Base-by-base conservation (phyloP, 345 rosid species). In the Citrus unshiu region DNA sequence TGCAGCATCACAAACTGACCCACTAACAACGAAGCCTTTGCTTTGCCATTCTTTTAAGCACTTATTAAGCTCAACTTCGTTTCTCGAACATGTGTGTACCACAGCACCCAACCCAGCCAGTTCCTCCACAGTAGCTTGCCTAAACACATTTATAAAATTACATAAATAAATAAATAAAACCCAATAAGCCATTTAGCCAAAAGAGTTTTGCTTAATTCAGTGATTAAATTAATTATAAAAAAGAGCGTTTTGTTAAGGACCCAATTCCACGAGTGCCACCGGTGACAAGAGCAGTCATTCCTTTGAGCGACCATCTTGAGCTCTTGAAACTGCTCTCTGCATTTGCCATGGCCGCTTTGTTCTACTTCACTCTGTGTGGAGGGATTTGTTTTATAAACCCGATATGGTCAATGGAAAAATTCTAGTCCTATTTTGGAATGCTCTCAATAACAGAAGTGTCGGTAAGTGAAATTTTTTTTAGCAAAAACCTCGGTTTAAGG, bases 191-290 rank as follows among this genome's bases (percentile, higher is more conserved):
- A 19, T 9, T 27, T 59, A 25, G 13, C 30, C 27, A 40, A 35
- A 67, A 22, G 27, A 49, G 22, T 13, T 37, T n/a, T 24, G 7
- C 13, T 37, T 9, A 37, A 37, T 30, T 18, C 68, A 30, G 34
- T 14, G n/a, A 30, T 18, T 54, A 18, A 54, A 54, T 54, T 54
- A 1, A 2, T 43, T 43, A 40, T 68, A 18, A 19, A 21, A 25
- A 69, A 43, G 30, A 54, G 22, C 19, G 57, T 4, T 54, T 54
- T 54, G 6, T 4, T 54, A 54, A 54, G 58, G 43, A 91, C 98
- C 98, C 97, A 65, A 94, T 94, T 68, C 98, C 98, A 64, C 97
- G 94, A 70, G 98, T 92, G 65, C 97, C 97, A 30, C 98, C 98
- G 71, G 97, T 91, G 74, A 92, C 94, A 5, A 94, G 89, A 82